Evolutionary conservation across 2,329 filamentous ascomycete species (phyloP), one percentile per base, ranked within the genome.

Genomic region (Verticillium klebahnii): DNA sequence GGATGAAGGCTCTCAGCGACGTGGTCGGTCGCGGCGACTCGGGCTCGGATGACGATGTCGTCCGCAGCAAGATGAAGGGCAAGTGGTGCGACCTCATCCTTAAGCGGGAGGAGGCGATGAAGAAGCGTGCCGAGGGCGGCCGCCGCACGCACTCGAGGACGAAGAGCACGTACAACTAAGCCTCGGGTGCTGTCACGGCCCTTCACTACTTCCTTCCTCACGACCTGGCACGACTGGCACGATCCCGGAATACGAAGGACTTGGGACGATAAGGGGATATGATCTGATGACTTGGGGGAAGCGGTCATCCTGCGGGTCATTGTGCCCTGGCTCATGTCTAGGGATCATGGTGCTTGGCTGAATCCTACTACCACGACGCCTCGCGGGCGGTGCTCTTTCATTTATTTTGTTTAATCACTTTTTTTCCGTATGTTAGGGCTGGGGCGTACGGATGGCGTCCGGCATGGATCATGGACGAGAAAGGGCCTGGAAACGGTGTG

Each of bases 1-100:
- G 95, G 95, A 95, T 99, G 90, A 88, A 88, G 73, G 90, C 92
- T 15, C 85, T 99, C 25, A 84, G 84, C 3, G 93, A 98, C 54
- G 82, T 88, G 60, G 82, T 86, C 63, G 83, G 85, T 39, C 85
- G 86, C 50, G 77, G 81, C 62, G 78, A 80, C 60, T 75, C 76
- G 62, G 71, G 72, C 36, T 75, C 77, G 6, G 81, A 82, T 14
- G 83, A 83, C 52, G 81, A 80, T 31, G 66, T 67, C 45, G 69
- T 66, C 19, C 74, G 72, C n/a, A 70, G 75, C 34, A 78, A 79
- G 61, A 74, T 77, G 63, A 80, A 80, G 68, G 78, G 81, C 63
- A 86, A 86, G 74, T 90, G 88, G 88, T 89, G 86, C 69, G 87
- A 89, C 64, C 74, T 88, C 66, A 83, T 90, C 64, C 78, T 90